A percentile compares a stretch with the other conserved stretches of the same genome.
These are phyloP conservation scores for Diutina catenulata DNA, from an alignment of 1,139 yeast species.

Conservation along the genomic window DNA sequence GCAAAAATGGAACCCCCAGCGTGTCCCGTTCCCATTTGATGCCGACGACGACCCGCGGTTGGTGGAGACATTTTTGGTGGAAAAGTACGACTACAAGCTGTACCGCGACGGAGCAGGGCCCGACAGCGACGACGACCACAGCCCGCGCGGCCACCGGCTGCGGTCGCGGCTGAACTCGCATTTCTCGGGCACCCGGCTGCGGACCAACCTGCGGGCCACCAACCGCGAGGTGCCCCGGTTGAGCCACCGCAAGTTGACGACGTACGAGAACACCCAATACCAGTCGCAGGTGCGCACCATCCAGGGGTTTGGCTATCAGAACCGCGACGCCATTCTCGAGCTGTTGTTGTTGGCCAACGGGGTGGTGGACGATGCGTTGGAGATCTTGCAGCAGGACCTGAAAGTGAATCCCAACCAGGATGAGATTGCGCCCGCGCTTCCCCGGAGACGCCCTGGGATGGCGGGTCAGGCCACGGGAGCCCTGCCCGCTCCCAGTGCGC, in stretches of 20 bases:
- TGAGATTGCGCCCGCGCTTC: slow-evolving; percentile 28
- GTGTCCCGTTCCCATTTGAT: slow-evolving; percentile 59
- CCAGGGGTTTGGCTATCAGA: slow-evolving; percentile 31
- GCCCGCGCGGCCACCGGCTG: background rate
- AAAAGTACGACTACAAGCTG: slow-evolving; percentile 37
- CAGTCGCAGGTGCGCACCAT: slow-evolving; percentile 27
- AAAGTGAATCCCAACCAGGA: slow-evolving; percentile 23
- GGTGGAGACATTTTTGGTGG: slow-evolving; percentile 40
- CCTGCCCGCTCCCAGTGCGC: background rate
- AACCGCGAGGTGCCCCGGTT: slow-evolving; percentile 19
- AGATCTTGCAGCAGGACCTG: slow-evolving; percentile 31
- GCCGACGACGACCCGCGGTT: slow-evolving; percentile 41
- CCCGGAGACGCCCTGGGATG: slow-evolving; percentile 27
- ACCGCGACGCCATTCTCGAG: slow-evolving; percentile 37
- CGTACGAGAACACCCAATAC: slow-evolving; percentile 31
- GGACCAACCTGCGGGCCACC: slow-evolving; percentile 10
- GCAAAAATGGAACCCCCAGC: slow-evolving; percentile 49
- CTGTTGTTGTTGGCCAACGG: slow-evolving; percentile 39
- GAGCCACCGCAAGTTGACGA: slow-evolving; percentile 31
- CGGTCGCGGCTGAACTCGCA: slow-evolving; percentile 7
- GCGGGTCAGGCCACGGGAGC: slow-evolving; percentile 8
- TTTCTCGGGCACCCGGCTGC: slow-evolving; percentile 8
- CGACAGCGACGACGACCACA: slow-evolving; percentile 12
- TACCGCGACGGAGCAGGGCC: slow-evolving; percentile 26
- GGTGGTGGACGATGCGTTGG: slow-evolving; percentile 35